Percentiles rank a stretch among this genome's conserved stretches.
Conservation (phyloP, 306 rosid species). For the Mimosa bimucronata region DNA sequence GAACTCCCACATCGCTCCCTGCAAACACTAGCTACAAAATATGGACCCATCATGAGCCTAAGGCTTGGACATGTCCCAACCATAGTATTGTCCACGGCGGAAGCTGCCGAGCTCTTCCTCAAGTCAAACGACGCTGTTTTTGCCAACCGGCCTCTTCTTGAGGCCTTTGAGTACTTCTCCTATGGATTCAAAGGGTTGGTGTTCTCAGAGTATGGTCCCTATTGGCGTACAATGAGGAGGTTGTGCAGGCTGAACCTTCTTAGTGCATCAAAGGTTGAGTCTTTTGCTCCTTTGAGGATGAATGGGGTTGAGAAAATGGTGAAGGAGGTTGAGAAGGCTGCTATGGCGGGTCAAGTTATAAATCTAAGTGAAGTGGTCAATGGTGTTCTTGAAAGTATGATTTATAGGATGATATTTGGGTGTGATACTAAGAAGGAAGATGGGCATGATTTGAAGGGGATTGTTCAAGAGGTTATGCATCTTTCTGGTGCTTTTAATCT, state of each 20-base stretch:
- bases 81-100: conserved; percentile 3
- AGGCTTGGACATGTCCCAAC: conserved; percentile 5
- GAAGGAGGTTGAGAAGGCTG: not conserved
- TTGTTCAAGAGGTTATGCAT: not conserved
- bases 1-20: conserved; percentile 20
- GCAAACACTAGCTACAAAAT: not conserved
- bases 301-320: conserved; percentile 14
- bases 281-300: conserved; percentile 17
- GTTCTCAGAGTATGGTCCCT: not conserved
- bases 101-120: conserved; percentile 11
- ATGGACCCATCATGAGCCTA: conserved; percentile 18
- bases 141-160: conserved; percentile 5
- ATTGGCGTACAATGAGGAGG: conserved; percentile 10
- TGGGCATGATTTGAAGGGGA: conserved; percentile 15
- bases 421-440: not conserved
- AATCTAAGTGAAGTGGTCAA: conserved; percentile 2
- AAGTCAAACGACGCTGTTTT: not conserved
- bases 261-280: conserved; percentile 1
- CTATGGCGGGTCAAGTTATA: not conserved
- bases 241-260: conserved; percentile 1
- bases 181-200: conserved; percentile 12
- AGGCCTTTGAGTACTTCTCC: conserved; percentile 12
- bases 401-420: conserved; percentile 10
- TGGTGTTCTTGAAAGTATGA: not conserved
- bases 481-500: conserved; percentile 9